Evolutionary conservation across 176 grass and related monocot genomes (phyloP).

Genomic region (Thinopyrum elongatum): DNA sequence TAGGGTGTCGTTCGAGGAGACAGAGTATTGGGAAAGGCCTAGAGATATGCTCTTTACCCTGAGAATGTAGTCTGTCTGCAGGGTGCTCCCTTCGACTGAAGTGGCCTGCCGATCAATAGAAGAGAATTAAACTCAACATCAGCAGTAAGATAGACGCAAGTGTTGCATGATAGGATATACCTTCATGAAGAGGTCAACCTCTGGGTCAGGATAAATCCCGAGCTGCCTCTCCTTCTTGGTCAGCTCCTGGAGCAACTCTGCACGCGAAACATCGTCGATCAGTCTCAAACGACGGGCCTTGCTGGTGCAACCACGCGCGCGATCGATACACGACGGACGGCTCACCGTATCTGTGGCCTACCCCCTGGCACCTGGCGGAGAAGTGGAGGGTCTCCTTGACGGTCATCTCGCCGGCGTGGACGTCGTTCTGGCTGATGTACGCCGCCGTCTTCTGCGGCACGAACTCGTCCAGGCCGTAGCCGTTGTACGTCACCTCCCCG

Average conservation of each 20-base stretch:
- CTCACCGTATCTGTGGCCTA: slow-evolving; percentile 73
- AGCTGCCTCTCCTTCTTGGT: slow-evolving; percentile 72
- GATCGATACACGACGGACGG: not conserved
- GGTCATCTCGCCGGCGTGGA: slow-evolving; percentile 86
- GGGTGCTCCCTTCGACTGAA: slow-evolving; percentile 84
- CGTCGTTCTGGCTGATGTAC: slow-evolving; percentile 83
- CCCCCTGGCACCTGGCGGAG: slow-evolving; percentile 76
- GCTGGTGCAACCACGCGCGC: not conserved
- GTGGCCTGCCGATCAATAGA: slow-evolving; percentile 49
- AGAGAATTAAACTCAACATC: not conserved
- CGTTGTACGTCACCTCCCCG: slow-evolving; percentile 76
- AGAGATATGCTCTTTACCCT: slow-evolving; percentile 45
- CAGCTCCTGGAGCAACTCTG: slow-evolving; percentile 77
- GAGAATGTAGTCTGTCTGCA: slow-evolving; percentile 87
- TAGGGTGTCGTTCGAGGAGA: too few relatives aligned
- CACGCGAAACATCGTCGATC: not conserved
- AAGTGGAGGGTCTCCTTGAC: slow-evolving; percentile 86
- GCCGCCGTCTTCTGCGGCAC: slow-evolving; percentile 80
- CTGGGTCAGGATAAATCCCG: slow-evolving; percentile 71
- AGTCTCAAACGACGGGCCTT: not conserved
- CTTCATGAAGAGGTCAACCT: slow-evolving; percentile 99
- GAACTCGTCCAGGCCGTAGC: slow-evolving; percentile 64
- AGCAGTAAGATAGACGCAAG: not conserved
- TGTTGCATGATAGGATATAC: slow-evolving; percentile 9
- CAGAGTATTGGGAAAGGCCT: too few relatives aligned